Evolutionary conservation across 352 stramenopile genomes (phyloP), one percentile per base, ranked within the genome.

Genomic region (Globisporangium radiosum): DNA sequence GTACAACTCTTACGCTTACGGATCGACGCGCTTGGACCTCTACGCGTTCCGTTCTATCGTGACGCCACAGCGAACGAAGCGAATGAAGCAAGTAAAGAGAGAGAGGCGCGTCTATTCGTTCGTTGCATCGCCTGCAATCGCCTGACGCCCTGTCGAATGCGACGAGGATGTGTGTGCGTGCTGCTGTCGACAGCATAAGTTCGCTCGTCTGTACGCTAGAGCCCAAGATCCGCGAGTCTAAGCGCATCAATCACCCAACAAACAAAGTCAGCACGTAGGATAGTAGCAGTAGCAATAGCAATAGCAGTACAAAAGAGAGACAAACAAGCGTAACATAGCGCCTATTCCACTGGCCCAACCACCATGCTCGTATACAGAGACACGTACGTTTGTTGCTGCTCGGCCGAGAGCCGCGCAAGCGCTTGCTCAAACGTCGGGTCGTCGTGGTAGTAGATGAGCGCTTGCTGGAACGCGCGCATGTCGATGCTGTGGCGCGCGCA

Each of bases 391-490:
- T 85, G 66, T 42, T 88, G 76, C 66, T 92, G 82, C n/a, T 88
- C 70, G 47, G 69, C 68, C 13, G 79, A 78, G 37, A 90, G 70
- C 25, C 72, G 73, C 13, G 78, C 79, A 42, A 92, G 76, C 44
- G 65, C 66, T 58, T 87, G 76, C 56, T 87, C 75, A 55, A 93
- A 87, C 45, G 62, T 47, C 0, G 71, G 63, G 58, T 93, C 71
- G 61, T 93, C 81, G 65, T 93, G 78, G 69, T 87, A 93, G 56
- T 78, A 90, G 59, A 91, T 71, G 40, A 93, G 78, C 52, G 84
- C 84, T 50, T 70, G 65, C 53, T 92, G 84, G 54, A 93, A 91
- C 47, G 76, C 70, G 52, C 69, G 68, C 62, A 92, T n/a, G 45
- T 91, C 74, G 15, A 93, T 55, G 54, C 85, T 65, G 51, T 64